phyloP scores from a whole-genome alignment of 2,329 filamentous ascomycete genomes.

The Phialophora expanda region DNA sequence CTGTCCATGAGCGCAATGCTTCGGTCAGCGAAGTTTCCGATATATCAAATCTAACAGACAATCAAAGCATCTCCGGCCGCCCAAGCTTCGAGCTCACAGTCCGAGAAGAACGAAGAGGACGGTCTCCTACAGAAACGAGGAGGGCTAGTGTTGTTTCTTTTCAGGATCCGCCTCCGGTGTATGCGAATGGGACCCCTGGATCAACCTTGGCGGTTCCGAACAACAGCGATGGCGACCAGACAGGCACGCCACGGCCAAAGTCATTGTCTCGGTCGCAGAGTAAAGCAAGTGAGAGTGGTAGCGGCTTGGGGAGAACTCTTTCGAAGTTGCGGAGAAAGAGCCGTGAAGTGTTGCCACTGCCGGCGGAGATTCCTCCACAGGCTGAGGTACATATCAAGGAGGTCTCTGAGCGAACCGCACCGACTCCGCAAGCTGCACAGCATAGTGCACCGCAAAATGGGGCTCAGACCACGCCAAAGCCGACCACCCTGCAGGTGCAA shows the following conservation, averaged over 20 bases:
- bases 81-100: constrained; percentile 49
- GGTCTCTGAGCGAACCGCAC: constrained; percentile 15
- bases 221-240: constrained; percentile 13
- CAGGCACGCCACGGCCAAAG: constrained; percentile 17
- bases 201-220: constrained; percentile 21
- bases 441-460: neutral
- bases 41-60: constrained; percentile 25
- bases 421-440: neutral
- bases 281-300: constrained; percentile 39
- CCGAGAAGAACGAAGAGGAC: constrained; percentile 39
- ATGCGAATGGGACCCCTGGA: constrained; percentile 13
- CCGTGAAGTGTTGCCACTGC: constrained; percentile 27
- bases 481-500: constrained; percentile 15
- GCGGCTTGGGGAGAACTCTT: constrained; percentile 31
- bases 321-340: constrained; percentile 32
- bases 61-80: constrained; percentile 39
- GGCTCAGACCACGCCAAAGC: constrained; percentile 9
- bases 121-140: constrained; percentile 36
- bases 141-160: constrained; percentile 42
- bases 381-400: constrained; percentile 26
- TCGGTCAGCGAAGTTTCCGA: constrained; percentile 32
- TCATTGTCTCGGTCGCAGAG: constrained; percentile 21
- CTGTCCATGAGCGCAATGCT: constrained; percentile 35
- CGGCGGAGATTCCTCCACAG: constrained; percentile 6
- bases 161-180: constrained; percentile 37